phyloP scores from a whole-genome alignment of 2,329 filamentous ascomycete species.

The Botrytis tulipae region DNA sequence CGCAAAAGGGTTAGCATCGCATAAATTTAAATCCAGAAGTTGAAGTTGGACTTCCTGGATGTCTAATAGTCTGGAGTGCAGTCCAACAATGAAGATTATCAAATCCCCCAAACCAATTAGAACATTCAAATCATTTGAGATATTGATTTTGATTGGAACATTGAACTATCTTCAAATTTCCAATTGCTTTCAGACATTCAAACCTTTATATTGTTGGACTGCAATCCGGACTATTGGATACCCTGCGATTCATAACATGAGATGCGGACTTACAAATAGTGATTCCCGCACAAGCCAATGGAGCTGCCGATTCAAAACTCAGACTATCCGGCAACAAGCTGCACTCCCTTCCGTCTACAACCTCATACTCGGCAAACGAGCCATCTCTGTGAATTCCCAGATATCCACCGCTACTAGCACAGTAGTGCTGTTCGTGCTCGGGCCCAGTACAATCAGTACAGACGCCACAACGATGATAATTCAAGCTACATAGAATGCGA shows the following conservation, averaged over 20 bases:
- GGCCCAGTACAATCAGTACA: slow-evolving; percentile 53
- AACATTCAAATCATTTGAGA: no score
- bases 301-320: slow-evolving; percentile 51
- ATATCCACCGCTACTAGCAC: slow-evolving; percentile 44
- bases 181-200: no score
- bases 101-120: no score
- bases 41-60: no score
- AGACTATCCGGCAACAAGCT: slow-evolving; percentile 50
- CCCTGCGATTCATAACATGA: background rate
- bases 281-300: slow-evolving; percentile 53
- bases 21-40: background rate
- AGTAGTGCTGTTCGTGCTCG: slow-evolving; percentile 54
- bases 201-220: no score
- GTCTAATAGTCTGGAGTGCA: no score
- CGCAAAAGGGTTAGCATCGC: background rate
- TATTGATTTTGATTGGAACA: no score
- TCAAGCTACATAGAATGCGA: slow-evolving; percentile 54
- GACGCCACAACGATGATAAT: slow-evolving; percentile 50
- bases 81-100: no score
- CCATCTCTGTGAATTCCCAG: slow-evolving; percentile 53
- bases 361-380: slow-evolving; percentile 56
- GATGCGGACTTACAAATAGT: slow-evolving; percentile 36
- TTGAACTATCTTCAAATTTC: no score
- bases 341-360: slow-evolving; percentile 48
- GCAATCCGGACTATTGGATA: no score